Evolutionary conservation across 495 filamentous ascomycete genomes (phyloP).

Genomic region (Penicillium dipodomyicola): DNA sequence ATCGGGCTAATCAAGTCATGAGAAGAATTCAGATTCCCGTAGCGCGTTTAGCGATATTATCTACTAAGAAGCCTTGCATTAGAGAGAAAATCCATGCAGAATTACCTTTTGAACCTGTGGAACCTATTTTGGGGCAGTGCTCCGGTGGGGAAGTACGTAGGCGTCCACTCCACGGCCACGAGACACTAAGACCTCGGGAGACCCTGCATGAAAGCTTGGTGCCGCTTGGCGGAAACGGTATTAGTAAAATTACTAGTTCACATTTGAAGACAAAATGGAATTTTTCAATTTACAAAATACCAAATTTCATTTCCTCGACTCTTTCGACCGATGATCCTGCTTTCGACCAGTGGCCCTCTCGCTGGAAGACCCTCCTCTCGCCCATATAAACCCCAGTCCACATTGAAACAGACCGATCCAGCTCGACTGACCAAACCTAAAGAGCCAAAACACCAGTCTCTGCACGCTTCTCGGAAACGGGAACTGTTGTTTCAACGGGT

Average conservation of each 20-base stretch:
- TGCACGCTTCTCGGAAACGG: not conserved
- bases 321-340: too few species aligned
- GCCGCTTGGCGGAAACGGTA: not conserved
- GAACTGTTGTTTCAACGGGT: not conserved
- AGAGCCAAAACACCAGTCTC: not conserved
- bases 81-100: not conserved
- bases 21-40: not conserved
- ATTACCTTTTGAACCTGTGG: not conserved
- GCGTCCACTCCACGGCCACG: too few species aligned
- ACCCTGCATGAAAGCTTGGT: slow-evolving; percentile 2
- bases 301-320: not conserved
- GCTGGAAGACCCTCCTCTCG: not conserved
- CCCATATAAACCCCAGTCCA: not conserved
- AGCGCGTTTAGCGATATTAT: not conserved
- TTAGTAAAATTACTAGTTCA: not conserved
- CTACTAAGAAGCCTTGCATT: not conserved
- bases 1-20: not conserved
- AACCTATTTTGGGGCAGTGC: not conserved
- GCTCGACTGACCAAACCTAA: not conserved
- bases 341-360: not conserved
- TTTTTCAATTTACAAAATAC: not conserved
- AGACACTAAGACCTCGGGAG: not conserved
- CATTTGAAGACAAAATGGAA: not conserved
- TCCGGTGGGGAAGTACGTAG: too few species aligned
- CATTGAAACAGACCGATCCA: not conserved